Base-by-base conservation (phyloP, 768 basidiomycete species). In the Russula sp. region DNA sequence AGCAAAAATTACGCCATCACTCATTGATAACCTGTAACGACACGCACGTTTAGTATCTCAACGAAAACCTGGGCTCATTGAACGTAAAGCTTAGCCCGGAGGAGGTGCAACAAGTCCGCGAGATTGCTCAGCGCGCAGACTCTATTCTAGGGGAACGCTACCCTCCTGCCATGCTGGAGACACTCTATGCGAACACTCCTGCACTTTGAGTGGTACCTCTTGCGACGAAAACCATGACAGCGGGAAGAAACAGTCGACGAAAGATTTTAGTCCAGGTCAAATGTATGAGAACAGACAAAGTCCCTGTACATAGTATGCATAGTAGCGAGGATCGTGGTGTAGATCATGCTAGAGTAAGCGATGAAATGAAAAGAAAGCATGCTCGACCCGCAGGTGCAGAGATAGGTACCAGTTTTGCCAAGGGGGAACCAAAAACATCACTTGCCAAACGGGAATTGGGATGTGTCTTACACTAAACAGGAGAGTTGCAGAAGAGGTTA, bases 21-120 rank as follows among this genome's bases (percentile, higher is more conserved):
- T 13, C 13, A 7, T 2, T 20, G 46, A 9, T 25, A 5, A 47
- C 11, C 5, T 34, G 38, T 58, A 8, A 49, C 39, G 36, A 39
- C 13, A 13, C 46, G 18, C 2, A 20, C 43, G 2, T 42, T 20
- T 32, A 65, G 65, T 55, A 59, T 36, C 43, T 65, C 25, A 20
- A 59, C n/a, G 65, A 65, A 43, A 65, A 64, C 16, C 52, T 64
- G 5, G 51, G 43, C 5, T 58, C 57, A 1, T 38, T 59, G 53
- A n/a, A 63, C 7, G 35, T 65, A n/a, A 48, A 48, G 48, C 65
- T 65, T 39, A 50, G 42, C 18, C 52, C 58, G 2, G 58, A 59
- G 43, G 61, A 55, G 8, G 49, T 64, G 36, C 38, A 41, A 55
- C 54, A 65, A 54, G 42, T 63, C 5, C 56, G 62, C 42, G 34